Evolutionary conservation across 805 yeast genomes (phyloP).

Genomic region (Wickerhamiella qilinensis): DNA sequence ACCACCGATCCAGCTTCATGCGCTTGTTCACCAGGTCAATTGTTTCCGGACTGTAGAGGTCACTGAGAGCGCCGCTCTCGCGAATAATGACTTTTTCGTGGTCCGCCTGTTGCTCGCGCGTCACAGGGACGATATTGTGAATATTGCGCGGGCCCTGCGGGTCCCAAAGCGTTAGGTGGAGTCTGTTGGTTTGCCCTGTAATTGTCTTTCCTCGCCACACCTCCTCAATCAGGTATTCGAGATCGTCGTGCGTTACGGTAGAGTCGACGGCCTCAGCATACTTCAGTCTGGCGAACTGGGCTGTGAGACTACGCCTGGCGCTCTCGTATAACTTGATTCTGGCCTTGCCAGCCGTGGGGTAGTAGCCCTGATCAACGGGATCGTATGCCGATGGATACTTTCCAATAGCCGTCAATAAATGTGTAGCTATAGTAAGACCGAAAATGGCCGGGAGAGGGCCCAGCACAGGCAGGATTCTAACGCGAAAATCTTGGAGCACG

Average conservation of each 20-base stretch:
- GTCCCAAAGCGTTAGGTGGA: constrained; percentile 77
- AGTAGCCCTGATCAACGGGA: constrained; percentile 43
- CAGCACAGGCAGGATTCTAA: constrained; percentile 83
- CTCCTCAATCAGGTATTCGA: constrained; percentile 76
- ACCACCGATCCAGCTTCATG: constrained; percentile 60
- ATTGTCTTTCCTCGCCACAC: constrained; percentile 87
- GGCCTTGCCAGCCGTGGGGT: constrained; percentile 69
- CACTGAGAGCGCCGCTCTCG: constrained; percentile 46
- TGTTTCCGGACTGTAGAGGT: constrained; percentile 48
- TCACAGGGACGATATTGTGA: constrained; percentile 75
- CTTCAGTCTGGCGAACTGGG: constrained; percentile 71
- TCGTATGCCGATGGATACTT: constrained; percentile 50
- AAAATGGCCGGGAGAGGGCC: constrained; percentile 97
- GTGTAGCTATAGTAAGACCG: constrained; percentile 79
- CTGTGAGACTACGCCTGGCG: constrained; percentile 66
- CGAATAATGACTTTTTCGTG: constrained; percentile 66
- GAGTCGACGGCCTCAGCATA: constrained; percentile 48
- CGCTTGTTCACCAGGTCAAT: constrained; percentile 40
- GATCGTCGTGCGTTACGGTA: constrained; percentile 48
- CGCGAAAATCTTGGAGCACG: constrained; percentile 79
- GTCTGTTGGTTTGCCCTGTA: constrained; percentile 63
- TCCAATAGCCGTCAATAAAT: constrained; percentile 58
- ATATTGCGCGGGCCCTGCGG: constrained; percentile 43
- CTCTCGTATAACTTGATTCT: constrained; percentile 75
- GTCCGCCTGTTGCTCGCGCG: constrained; percentile 65